These are phyloP conservation scores for Aeschynomene evenia DNA, from an alignment of 306 rosid species.

Conservation along the genomic window DNA sequence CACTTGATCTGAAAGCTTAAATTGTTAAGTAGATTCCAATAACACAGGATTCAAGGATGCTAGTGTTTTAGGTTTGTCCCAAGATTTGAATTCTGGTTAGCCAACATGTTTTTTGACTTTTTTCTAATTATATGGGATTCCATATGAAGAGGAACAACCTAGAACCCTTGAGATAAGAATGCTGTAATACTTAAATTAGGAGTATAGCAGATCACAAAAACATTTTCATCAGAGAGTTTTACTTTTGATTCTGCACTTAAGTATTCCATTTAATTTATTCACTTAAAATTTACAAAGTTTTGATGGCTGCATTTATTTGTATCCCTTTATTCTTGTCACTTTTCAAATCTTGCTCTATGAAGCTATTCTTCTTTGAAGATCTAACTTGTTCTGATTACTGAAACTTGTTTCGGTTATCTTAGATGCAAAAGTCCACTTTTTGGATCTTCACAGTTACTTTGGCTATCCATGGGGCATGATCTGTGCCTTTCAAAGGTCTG, in stretches of 20 bases:
- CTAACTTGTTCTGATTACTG: conserved; percentile 26
- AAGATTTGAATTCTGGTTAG: neutral
- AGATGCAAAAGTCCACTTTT: conserved; percentile 59
- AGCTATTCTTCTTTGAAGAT: conserved; percentile 21
- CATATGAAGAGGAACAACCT: neutral
- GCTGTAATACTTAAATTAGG: neutral
- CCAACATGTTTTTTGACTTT: neutral
- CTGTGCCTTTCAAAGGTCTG: conserved; percentile 70
- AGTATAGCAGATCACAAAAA: neutral
- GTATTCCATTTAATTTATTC: conserved; percentile 9
- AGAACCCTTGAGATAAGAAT: conserved; percentile 1
- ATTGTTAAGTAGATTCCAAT: neutral
- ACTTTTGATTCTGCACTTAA: conserved; percentile 25
- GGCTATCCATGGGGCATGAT: conserved; percentile 65
- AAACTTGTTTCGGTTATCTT: conserved; percentile 29
- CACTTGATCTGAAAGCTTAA: conserved; percentile 8
- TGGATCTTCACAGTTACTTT: conserved; percentile 57
- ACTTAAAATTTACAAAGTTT: conserved; percentile 6
- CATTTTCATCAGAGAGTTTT: neutral
- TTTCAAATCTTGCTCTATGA: neutral
- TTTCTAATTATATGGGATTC: neutral
- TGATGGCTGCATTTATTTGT: neutral
- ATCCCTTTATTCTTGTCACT: neutral
- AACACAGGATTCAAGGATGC: conserved; percentile 1
- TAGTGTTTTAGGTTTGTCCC: conserved; percentile 5